These are phyloP conservation scores for Apostasia shenzhenica DNA, from an alignment of 106 monocot genomes.

Conservation along the genomic window DNA sequence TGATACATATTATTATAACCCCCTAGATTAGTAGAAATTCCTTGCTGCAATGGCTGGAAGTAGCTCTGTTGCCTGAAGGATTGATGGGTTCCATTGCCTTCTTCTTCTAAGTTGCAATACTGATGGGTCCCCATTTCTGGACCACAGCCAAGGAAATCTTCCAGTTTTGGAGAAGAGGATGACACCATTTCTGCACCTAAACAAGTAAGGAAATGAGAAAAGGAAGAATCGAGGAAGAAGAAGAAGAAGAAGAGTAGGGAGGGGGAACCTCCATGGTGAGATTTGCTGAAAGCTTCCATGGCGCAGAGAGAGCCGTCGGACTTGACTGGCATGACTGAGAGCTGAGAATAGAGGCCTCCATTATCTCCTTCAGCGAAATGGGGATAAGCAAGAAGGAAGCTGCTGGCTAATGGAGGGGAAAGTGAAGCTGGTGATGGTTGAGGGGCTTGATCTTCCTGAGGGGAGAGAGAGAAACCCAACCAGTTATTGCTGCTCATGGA, in stretches of 20 bases:
- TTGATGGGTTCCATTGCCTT: constrained; percentile 18
- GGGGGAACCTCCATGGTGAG: constrained; percentile 41
- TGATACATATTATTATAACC: constrained; percentile 13
- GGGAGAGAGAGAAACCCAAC: constrained; percentile 95
- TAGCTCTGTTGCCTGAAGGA: constrained; percentile 35
- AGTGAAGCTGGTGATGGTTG: constrained; percentile 24
- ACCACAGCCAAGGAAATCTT: constrained; percentile 90
- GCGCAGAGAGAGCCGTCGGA: constrained; percentile 97
- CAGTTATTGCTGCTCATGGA: constrained; percentile 58
- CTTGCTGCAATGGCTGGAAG: constrained; percentile 61
- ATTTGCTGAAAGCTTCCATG: constrained; percentile 79
- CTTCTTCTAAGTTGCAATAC: constrained; percentile 34
- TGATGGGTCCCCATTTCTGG: constrained; percentile 75
- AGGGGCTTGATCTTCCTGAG: constrained; percentile 48
- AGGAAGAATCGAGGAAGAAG: constrained; percentile 12
- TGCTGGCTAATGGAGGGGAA: constrained; percentile 31
- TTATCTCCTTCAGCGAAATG: constrained; percentile 41
- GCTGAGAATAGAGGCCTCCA: constrained; percentile 40
- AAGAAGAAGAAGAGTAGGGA: constrained; percentile 8
- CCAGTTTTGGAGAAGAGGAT: constrained; percentile 87
- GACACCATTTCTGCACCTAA: constrained; percentile 60
- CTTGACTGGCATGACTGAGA: constrained; percentile 72
- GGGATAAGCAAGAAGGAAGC: constrained; percentile 52
- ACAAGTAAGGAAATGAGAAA: constrained; percentile 8
- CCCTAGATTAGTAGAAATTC: constrained; percentile 37